A percentile compares a stretch with the other conserved stretches of the same genome.
phyloP scores from a whole-genome alignment of 2,329 filamentous ascomycete species.

The Cladosporium sp. region DNA sequence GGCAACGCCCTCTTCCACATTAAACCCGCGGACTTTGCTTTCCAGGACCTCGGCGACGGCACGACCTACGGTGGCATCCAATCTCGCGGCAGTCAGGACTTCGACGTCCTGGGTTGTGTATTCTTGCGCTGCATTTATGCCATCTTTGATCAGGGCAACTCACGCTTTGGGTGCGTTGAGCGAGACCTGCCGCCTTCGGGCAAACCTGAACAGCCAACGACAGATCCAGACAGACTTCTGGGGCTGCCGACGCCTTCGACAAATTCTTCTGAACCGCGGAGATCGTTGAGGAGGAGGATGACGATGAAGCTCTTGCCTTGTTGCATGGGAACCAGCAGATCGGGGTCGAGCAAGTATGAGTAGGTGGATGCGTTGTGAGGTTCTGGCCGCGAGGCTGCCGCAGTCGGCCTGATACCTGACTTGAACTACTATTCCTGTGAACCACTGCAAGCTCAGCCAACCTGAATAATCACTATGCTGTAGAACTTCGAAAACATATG shows the following conservation, averaged over 20 bases:
- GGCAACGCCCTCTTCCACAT: conserved; percentile 62
- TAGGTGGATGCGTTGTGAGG: not conserved
- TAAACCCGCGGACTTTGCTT: conserved; percentile 64
- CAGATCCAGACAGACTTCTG: not conserved
- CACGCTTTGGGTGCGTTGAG: conserved; percentile 25
- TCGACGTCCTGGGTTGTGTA: conserved; percentile 54
- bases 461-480: not conserved
- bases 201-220: not conserved
- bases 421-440: not conserved
- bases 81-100: conserved; percentile 58
- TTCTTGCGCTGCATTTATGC: conserved; percentile 68
- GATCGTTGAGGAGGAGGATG: not conserved
- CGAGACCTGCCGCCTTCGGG: conserved; percentile 4
- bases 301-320: not conserved
- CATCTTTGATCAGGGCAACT: conserved; percentile 60
- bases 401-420: not conserved
- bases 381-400: not conserved
- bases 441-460: not conserved
- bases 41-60: conserved; percentile 57
- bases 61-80: conserved; percentile 68
- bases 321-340: not conserved
- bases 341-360: not conserved
- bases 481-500: not conserved
- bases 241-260: not conserved
- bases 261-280: not conserved